phyloP scores from a whole-genome alignment of 1,284 basidiomycete species.

The Marasmius fiardii region DNA sequence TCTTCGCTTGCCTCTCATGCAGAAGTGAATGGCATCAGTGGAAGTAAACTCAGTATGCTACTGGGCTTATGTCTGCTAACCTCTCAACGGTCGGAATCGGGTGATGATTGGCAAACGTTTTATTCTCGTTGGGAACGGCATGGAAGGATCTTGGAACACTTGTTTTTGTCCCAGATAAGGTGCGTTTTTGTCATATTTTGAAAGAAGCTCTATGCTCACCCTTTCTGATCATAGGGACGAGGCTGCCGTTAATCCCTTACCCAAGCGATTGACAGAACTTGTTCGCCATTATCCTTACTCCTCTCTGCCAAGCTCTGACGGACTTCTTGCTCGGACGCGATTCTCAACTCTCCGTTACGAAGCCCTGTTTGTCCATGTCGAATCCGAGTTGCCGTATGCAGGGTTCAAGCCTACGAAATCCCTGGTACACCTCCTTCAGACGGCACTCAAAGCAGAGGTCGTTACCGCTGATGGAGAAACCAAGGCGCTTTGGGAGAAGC shows the following conservation, averaged over 20 bases:
- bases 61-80: constrained; percentile 71
- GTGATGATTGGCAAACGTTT: constrained; percentile 58
- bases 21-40: constrained; percentile 67
- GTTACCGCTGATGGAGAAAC: constrained; percentile 26
- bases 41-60: constrained; percentile 68
- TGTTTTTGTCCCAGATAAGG: constrained; percentile 70
- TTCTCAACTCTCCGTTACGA: constrained; percentile 62
- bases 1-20: constrained; percentile 67
- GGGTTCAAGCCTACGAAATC: constrained; percentile 42
- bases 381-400: constrained; percentile 41
- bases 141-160: constrained; percentile 67
- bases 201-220: constrained; percentile 2
- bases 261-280: constrained; percentile 65
- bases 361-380: constrained; percentile 63
- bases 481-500: constrained; percentile 48
- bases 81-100: constrained; percentile 37
- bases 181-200: constrained; percentile 26
- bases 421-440: constrained; percentile 54
- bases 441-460: constrained; percentile 50
- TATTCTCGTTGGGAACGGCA: constrained; percentile 70
- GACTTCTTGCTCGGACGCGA: constrained; percentile 51
- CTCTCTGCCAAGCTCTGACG: constrained; percentile 32
- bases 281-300: constrained; percentile 64
- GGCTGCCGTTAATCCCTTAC: constrained; percentile 50
- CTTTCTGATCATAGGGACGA: constrained; percentile 47